Evolutionary conservation across 2,329 filamentous ascomycete species (phyloP).

Genomic region (Colletotrichum sp.): DNA sequence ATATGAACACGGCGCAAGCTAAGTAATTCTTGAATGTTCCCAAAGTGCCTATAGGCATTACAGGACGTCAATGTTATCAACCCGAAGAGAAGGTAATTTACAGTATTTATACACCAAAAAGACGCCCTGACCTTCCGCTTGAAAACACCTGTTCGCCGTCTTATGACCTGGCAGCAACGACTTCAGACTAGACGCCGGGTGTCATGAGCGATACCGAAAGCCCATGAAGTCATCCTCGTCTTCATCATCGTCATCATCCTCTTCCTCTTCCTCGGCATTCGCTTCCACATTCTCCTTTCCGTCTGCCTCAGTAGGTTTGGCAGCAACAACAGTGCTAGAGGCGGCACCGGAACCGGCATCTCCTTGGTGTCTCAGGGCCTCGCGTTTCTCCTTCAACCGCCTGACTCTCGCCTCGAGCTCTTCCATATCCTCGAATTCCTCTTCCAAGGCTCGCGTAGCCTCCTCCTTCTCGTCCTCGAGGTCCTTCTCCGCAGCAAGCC

Average conservation of each 20-base stretch:
- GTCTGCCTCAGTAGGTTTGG: constrained; percentile 19
- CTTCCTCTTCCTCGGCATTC: constrained; percentile 33
- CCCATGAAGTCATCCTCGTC: constrained; percentile 64
- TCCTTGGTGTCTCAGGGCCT: constrained; percentile 61
- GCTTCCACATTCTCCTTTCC: constrained; percentile 35
- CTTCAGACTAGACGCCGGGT: not conserved
- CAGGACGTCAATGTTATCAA: constrained; percentile 10
- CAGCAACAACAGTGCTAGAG: constrained; percentile 3
- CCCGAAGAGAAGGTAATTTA: constrained; percentile 12
- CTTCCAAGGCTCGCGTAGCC: constrained; percentile 73
- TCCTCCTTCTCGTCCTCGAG: constrained; percentile 76
- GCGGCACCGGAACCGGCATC: constrained; percentile 28
- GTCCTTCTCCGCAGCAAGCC: constrained; percentile 60
- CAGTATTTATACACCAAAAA: constrained; percentile 15
- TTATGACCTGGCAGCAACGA: not conserved
- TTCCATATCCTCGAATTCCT: constrained; percentile 85
- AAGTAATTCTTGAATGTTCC: not conserved
- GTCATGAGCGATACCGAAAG: constrained; percentile 53
- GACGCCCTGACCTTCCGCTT: not conserved
- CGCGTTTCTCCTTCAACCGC: constrained; percentile 72
- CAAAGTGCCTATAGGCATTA: not conserved
- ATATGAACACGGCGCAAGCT: not conserved
- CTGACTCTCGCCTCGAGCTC: constrained; percentile 75
- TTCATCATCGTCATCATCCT: constrained; percentile 47
- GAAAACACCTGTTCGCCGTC: not conserved